Evolutionary conservation across 2,329 filamentous ascomycete species (phyloP), one percentile per base, ranked within the genome.

Genomic region (Rhynchosporium secalis): DNA sequence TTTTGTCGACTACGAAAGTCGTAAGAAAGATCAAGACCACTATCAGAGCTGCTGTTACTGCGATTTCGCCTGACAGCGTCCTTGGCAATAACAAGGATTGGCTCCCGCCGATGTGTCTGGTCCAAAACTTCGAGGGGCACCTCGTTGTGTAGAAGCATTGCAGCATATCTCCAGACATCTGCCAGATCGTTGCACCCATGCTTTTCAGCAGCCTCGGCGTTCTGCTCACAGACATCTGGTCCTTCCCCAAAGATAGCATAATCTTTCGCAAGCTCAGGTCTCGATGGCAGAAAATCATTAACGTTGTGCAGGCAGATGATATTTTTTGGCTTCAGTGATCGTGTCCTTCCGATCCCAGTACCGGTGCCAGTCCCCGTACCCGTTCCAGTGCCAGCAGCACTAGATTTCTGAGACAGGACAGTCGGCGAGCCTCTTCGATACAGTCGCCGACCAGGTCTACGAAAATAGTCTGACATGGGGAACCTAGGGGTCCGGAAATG

Each of bases 171-270:
- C 95, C 95, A 99, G 6, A 96, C 84, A 68, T 92, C 86, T 31
- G 89, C 88, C 36, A 96, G 76, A 66, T 96, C 91, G 13, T 80
- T 75, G 66, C 86, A 83, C 4, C 88, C 90, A 68, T 89, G 82
- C 65, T 85, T 87, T 68, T 86, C 82, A 8, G 94, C 93, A 51
- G 96, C 86, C 1, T 78, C 77, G 8, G 92, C 91, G 74, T 99
- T 99, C 70, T 96, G 89, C 49, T 84, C 81, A 75, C 94, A 98
- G 3, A 96, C 86, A 43, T 89, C 84, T n/a, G 86, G 84, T 0
- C 90, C 89, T 64, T 92, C 86, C 3, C 92, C 92, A 73, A 95
- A 93, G 13, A 97, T 89, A 29, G 83, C 83, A 75, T 98, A 99
- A 67, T 90, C 85, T 62, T 86, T 79, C 1, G 92, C 95, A 65